Evolutionary conservation across 805 yeast species (phyloP), one percentile per base, ranked within the genome.

Genomic region (Torulaspora delbrueckii): DNA sequence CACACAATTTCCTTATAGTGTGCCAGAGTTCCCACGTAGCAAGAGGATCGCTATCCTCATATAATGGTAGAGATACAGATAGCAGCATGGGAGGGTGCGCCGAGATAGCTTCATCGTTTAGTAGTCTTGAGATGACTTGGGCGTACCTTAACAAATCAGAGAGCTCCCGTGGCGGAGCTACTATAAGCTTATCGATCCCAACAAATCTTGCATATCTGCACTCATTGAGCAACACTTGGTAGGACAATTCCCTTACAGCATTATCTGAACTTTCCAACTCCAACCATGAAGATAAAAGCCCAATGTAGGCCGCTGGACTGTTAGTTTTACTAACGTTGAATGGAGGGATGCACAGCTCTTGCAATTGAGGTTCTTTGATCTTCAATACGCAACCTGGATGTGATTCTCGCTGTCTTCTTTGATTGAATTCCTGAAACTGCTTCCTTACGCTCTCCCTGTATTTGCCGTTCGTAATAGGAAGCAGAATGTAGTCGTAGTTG

Each of bases 1-100:
- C 73, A 54, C 83, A 78, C 30, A 75, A 65, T 4, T 72, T 68
- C 19, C 88, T 66, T 2, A 84, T 75, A 1, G 84, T 72, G 53
- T 82, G 79, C 90, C 90, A 84, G 54, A 81, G 73, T 44, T 81
- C 86, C 90, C 90, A 84, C 2, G 84, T 79, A 2, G 82, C 78
- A 26, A 82, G 61, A 7, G 72, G 65, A 54, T 76, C 80, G 13
- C 69, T 53, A 39, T 76, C 80, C 46, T 77, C 81, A 47, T 71
- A 75, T 12, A 76, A 65, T 6, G 79, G 75, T 55, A 72, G 43
- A 26, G 84, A 74, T 2, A 73, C 71, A 1, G 81, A 74, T 8
- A 72, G 66, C 42, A 63, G 65, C 59, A 61, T 64, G 35, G 56
- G 55, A 30, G 65, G 76, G 54, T 46, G 60, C 32, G 51, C 58